Evolutionary conservation across 495 filamentous ascomycete species (phyloP), one percentile per base, ranked within the genome.

Genomic region (Margaritispora aquatica): DNA sequence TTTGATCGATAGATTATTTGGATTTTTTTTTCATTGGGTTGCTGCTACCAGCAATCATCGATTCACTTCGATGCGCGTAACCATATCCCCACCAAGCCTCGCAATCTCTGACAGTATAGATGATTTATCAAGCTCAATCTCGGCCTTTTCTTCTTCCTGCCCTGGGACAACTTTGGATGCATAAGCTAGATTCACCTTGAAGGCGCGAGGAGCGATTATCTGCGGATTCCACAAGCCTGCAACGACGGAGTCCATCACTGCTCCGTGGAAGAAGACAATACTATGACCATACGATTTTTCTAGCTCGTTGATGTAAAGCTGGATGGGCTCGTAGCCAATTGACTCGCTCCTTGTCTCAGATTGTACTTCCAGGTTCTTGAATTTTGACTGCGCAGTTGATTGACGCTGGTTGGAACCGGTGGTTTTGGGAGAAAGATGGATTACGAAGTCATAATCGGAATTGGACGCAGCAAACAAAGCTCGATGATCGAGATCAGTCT

Each of bases 81-180:
- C 68, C 63, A 89, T 54, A 54, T 86, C 82, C 7, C 79, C 83
- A 13, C 85, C 87, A 31, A 89, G 69, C 59, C 84, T 76, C 22
- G 77, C 78, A 68, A 98, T 96, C 73, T 97, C 95, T 15, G 85
- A 82, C 56, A 96, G 65, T 9, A 95, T 88, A 1, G 82, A 87
- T 38, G 75, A 71, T 62, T 79, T 85, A 61, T 97, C 96, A 26
- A 96, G 76, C 36, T 76, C 74, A 19, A 89, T 84, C 36, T 54
- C 55, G 26, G 57, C 58, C 24, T 23, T 56, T 17, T 23, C 27
- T 11, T 26, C 44, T 11, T 70, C 66, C 1, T 57, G 63, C 0
- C 66, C 61, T n/a, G 70, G 66, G 11, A 51, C 58, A 26, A 87
- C 84, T 26, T 75, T 80, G 9, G 89, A 88, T 29, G 87, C 88